phyloP scores from a whole-genome alignment of 1,284 basidiomycete genomes.

The Xanthoconium separans region DNA sequence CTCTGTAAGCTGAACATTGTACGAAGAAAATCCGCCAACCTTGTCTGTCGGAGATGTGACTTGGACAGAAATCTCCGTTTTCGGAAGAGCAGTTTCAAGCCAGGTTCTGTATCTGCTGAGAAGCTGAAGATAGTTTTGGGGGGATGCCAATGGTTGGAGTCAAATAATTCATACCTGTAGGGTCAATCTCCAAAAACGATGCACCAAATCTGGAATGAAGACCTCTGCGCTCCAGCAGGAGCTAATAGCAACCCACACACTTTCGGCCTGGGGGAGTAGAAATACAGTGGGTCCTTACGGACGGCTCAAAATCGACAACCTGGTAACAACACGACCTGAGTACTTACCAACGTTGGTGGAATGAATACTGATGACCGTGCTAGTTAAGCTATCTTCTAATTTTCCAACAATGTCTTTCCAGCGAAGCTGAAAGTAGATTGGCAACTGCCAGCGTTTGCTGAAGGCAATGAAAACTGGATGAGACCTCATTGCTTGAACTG shows the following conservation, averaged over 20 bases:
- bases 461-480: conserved; percentile 75
- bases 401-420: conserved; percentile 89
- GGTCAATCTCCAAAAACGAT: conserved; percentile 86
- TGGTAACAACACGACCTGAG: neutral
- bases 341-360: conserved; percentile 23
- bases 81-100: conserved; percentile 53
- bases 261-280: conserved; percentile 61
- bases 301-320: conserved; percentile 22
- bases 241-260: conserved; percentile 70
- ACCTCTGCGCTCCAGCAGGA: conserved; percentile 85
- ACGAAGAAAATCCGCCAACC: conserved; percentile 10
- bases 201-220: conserved; percentile 76
- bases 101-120: conserved; percentile 76
- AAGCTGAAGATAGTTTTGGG: conserved; percentile 46
- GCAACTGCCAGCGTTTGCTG: conserved; percentile 89
- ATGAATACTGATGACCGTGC: conserved; percentile 43
- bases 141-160: neutral
- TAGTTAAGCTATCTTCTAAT: conserved; percentile 66
- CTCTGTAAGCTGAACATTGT: neutral
- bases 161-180: conserved; percentile 61
- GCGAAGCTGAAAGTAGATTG: conserved; percentile 96
- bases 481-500: conserved; percentile 68
- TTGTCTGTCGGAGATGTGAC: conserved; percentile 30
- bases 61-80: conserved; percentile 34
- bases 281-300: conserved; percentile 39